These are phyloP conservation scores for Cinnamomum micranthum DNA, from an alignment of 164 flowering plant genomes.

Conservation along the genomic window DNA sequence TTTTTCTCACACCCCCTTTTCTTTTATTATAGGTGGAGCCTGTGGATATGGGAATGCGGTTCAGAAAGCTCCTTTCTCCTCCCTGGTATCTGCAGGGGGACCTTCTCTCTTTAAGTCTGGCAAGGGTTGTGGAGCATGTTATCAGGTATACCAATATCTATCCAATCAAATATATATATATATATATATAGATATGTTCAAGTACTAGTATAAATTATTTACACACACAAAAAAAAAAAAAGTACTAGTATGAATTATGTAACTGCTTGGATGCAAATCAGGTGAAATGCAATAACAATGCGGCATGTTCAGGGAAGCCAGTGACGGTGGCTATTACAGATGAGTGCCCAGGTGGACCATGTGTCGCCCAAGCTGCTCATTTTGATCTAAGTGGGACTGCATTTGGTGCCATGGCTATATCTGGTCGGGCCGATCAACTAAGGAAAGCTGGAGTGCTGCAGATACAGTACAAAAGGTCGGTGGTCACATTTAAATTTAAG, in stretches of 20 bases:
- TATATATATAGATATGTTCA: background rate
- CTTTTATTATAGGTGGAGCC: slow-evolving; percentile 51
- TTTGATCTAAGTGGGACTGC: slow-evolving; percentile 80
- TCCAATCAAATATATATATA: background rate
- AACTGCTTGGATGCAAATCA: slow-evolving; percentile 5
- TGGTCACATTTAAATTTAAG: too few species aligned
- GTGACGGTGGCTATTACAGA: slow-evolving; percentile 56
- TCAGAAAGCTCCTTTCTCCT: slow-evolving; percentile 23
- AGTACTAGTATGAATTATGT: background rate
- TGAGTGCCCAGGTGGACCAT: slow-evolving; percentile 41
- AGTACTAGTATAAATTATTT: too few species aligned
- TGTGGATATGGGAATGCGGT: slow-evolving; percentile 62
- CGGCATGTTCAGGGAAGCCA: slow-evolving; percentile 47
- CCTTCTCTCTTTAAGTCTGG: slow-evolving; percentile 46
- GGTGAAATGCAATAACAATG: slow-evolving; percentile 46
- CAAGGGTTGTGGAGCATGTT: slow-evolving; percentile 71
- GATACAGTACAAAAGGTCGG: slow-evolving; percentile 27
- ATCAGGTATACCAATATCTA: slow-evolving; percentile 30
- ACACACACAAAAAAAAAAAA: too few species aligned
- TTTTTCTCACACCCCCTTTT: too few species aligned
- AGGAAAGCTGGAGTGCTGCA: slow-evolving; percentile 52
- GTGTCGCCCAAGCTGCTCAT: slow-evolving; percentile 33
- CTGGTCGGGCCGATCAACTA: slow-evolving; percentile 41
- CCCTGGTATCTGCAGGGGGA: slow-evolving; percentile 19
- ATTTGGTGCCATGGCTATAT: slow-evolving; percentile 66